Conservation (phyloP, 352 stramenopile genomes). For the Globisporangium spinosum region DNA sequence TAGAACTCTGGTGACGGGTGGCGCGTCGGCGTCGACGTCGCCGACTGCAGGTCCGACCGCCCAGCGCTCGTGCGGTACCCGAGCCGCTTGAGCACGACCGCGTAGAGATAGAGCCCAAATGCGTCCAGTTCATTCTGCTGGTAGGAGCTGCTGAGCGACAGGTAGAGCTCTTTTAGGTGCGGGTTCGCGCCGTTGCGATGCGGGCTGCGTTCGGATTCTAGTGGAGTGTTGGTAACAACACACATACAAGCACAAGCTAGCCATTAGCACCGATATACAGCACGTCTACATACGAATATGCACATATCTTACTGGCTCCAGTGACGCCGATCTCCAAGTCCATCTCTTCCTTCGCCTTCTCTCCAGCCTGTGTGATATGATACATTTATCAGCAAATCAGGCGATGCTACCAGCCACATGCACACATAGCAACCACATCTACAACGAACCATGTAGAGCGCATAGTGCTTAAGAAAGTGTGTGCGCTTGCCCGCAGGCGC, state of each 20-base stretch:
- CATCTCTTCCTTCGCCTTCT: constrained; percentile 81
- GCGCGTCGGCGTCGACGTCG: constrained; percentile 32
- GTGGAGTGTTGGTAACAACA: not conserved
- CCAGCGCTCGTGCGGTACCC: constrained; percentile 61
- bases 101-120: constrained; percentile 81
- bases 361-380: constrained; percentile 41
- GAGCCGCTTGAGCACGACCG: constrained; percentile 63
- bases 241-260: not conserved
- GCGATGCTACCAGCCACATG: not conserved
- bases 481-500: constrained; percentile 22
- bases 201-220: constrained; percentile 33
- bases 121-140: constrained; percentile 53
- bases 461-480: constrained; percentile 73
- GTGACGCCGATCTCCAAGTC: constrained; percentile 67
- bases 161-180: constrained; percentile 67
- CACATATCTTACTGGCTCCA: constrained; percentile 31
- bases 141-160: constrained; percentile 47
- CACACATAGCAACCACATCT: not conserved
- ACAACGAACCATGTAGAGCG: constrained; percentile 57
- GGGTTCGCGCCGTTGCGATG: constrained; percentile 55
- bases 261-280: not conserved
- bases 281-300: not conserved
- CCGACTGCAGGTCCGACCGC: constrained; percentile 11
- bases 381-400: not conserved
- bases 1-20: constrained; percentile 30